Conservation (phyloP, 805 yeast species). For the Wickerhamomyces canadensis region DNA sequence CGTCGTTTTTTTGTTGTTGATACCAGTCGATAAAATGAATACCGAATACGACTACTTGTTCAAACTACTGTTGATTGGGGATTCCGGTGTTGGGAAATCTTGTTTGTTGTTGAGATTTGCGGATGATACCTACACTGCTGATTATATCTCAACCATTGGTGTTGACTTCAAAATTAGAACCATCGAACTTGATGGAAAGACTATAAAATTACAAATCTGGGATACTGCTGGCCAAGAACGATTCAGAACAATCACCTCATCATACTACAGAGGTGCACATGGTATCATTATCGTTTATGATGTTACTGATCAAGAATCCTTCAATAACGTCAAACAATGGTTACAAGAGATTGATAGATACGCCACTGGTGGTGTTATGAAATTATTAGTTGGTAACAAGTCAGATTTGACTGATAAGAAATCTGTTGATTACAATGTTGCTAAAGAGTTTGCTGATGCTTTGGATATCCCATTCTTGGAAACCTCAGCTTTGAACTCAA, state of each 20-base stretch:
- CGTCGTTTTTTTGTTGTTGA: too few species aligned
- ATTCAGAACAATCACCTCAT: conserved; percentile 94
- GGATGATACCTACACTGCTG: conserved; percentile 95
- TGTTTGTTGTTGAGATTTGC: conserved; percentile 93
- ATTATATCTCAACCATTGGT: conserved; percentile 95
- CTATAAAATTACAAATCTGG: conserved; percentile 97
- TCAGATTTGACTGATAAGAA: conserved; percentile 91
- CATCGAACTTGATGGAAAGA: conserved; percentile 92
- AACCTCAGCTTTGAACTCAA: conserved; percentile 90
- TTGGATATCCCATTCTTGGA: conserved; percentile 92
- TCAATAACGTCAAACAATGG: conserved; percentile 97
- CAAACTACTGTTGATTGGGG: conserved; percentile 92
- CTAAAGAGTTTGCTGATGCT: conserved; percentile 96
- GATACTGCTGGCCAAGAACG: conserved; percentile 99
- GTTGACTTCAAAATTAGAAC: conserved; percentile 91
- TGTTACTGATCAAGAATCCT: conserved; percentile 94
- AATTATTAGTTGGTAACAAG: conserved; percentile 93
- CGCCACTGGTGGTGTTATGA: conserved; percentile 96
- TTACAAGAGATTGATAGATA: conserved; percentile 96
- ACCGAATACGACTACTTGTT: conserved; percentile 97
- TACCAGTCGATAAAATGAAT: too few species aligned
- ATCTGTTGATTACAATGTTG: conserved; percentile 92
- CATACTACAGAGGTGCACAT: conserved; percentile 97
- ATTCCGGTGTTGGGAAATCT: conserved; percentile 98
- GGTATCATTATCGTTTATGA: conserved; percentile 97